Conservation (phyloP, 1,139 yeast species). For the Kurtzmaniella natalensis region DNA sequence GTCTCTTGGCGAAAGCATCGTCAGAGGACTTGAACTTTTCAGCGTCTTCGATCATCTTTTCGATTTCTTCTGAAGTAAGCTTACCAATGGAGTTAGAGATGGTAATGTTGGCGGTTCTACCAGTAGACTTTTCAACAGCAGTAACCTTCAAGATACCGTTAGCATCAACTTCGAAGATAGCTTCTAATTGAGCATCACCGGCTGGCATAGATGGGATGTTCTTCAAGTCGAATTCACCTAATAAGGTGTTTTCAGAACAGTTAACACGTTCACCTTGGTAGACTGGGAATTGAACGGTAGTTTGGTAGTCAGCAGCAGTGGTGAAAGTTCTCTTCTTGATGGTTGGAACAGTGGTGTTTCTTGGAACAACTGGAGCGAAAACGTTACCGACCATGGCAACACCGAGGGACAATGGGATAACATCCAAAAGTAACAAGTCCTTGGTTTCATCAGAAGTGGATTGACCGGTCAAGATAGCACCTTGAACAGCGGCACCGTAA, state of each 20-base stretch:
- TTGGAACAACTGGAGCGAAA: conserved; percentile 98
- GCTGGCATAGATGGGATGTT: conserved; percentile 99
- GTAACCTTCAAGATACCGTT: conserved; percentile 99
- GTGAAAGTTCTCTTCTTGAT: conserved; percentile 99
- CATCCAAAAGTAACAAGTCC: conserved; percentile 83
- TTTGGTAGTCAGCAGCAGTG: conserved; percentile 99
- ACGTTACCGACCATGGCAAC: conserved; percentile 99
- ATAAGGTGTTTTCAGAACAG: conserved; percentile 98
- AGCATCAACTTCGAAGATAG: conserved; percentile 99
- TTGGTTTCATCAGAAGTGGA: conserved; percentile 62
- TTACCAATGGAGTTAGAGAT: conserved; percentile 99
- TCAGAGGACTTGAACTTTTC: conserved; percentile 98
- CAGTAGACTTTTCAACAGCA: conserved; percentile 98
- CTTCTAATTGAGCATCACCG: conserved; percentile 99
- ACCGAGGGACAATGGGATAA: conserved; percentile 91
- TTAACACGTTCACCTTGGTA: conserved; percentile 99
- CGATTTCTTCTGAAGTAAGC: conserved; percentile 95
- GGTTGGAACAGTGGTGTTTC: conserved; percentile 99
- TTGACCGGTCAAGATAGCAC: conserved; percentile 78
- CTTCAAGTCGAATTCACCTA: conserved; percentile 99
- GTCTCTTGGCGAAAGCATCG: conserved; percentile 99
- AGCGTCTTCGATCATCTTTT: conserved; percentile 98
- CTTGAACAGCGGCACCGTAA: conserved; percentile 99
- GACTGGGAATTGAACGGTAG: conserved; percentile 99
- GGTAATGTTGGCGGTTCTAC: conserved; percentile 99